Evolutionary conservation across 164 flowering plant species (phyloP), one percentile per base, ranked within the genome.

Genomic region (Stephania cephalantha): DNA sequence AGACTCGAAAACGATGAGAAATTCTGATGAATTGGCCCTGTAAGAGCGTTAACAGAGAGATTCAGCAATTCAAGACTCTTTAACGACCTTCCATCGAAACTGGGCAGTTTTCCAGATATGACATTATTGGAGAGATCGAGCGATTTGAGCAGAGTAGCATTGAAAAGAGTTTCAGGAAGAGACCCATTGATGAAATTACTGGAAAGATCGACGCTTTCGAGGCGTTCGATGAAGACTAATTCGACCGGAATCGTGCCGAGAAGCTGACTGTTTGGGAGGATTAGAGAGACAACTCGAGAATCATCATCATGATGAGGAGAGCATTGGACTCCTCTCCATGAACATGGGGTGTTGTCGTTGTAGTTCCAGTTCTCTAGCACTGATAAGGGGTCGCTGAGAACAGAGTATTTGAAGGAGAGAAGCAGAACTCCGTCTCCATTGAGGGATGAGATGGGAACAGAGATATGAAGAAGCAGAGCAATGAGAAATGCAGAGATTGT

Each of bases 121-220:
- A 83, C 72, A 71, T 93, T 96, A 76, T 85, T 82, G 63, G 98
- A 89, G 72, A 96, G 81, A 66, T 85, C 86, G 20, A 93, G 88
- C 29, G 67, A 53, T 31, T 70, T 83, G 30, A 96, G 97, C 78
- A 86, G 83, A 6, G 90, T 71, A 1, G 90, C 86, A 45, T 81
- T 82, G 86, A 86, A 83, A 67, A 89, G 76, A 1, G 90, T 78
- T 3, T 30, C 25, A 8, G 98, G 97, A 2, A 95, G 82, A 4
- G 98, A 83, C 20, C 98, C 98, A 73, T 92, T 92, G 63, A 95
- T 79, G 9, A 88, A 87, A 80, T 95, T 95, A 85, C 85, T 85
- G 65, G 99, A 90, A 29, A 95, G 88, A 73, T 95, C 88, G 45
- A 95, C 90, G 46, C 5, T 70, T 44, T 78, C 88, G 35, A 95